Base-by-base conservation (phyloP, 2,329 filamentous ascomycete genomes). In the Talaromyces islandicus region DNA sequence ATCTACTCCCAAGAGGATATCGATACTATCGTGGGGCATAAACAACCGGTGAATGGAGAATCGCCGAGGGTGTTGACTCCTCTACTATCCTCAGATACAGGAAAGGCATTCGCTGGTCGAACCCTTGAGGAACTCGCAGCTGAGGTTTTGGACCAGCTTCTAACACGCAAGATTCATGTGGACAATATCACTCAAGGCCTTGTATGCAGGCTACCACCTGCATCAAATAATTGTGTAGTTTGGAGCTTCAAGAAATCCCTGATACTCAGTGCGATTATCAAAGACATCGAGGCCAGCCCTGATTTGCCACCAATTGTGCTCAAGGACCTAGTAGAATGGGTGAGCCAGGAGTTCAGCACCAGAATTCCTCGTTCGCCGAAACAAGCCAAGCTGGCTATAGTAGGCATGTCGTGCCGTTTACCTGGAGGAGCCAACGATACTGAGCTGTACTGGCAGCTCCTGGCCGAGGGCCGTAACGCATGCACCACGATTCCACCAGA, bases 321-420 rank as follows among this genome's bases (percentile, higher is more conserved):
- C 10, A 59, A 61, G 51, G 67, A 71, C 6, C 56, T 72, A 11
- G 43, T 72, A 4, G 50, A 64, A 3, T 71, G 66, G 67, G 60
- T 67, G 10, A 32, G 9, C 41, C 48, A 52, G 17, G 35, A 21
- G 30, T 21, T 41, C 21, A 35, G 12, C n/a, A 54, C 21, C n/a
- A 12, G 6, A 1, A 38, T 38, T 38, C 46, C 58, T 4, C 58
- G 43, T 3, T 29, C 32, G 14, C 29, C 41, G 6, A 54, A 46
- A 46, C 43, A 62, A n/a, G 55, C 57, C 17, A 54, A 54, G 30
- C 83, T 94, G 62, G 91, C 90, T 62, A 91, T 95, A 64, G 87
- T 94, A 30, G 90, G 91, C 56, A 89, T 90, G 85, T 83, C 88
- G 56, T 88, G 88, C 58, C 83, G 88, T 54, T 90, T 90, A 72